Conservation (phyloP, 176 grass and related monocot species). For the Panicum miliaceum region DNA sequence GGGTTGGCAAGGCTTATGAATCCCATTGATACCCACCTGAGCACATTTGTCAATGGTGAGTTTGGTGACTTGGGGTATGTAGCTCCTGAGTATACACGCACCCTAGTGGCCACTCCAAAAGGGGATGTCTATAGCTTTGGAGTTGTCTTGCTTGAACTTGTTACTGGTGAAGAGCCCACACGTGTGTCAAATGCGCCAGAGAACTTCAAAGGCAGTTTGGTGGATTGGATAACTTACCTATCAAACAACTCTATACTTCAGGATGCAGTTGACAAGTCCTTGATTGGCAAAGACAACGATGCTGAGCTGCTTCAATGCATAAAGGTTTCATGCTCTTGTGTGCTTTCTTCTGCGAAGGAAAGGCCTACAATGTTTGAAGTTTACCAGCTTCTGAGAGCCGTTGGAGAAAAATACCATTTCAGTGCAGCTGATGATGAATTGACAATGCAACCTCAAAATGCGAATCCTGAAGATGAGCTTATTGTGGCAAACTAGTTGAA, state of each 20-base stretch:
- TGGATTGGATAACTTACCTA: slow-evolving; percentile 94
- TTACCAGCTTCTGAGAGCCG: slow-evolving; percentile 82
- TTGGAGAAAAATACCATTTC: slow-evolving; percentile 88
- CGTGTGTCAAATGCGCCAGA: slow-evolving; percentile 77
- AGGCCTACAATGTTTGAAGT: slow-evolving; percentile 93
- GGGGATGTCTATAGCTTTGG: slow-evolving; percentile 90
- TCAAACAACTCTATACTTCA: slow-evolving; percentile 88
- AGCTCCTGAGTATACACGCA: slow-evolving; percentile 80
- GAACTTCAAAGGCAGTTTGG: slow-evolving; percentile 89
- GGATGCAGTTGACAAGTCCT: slow-evolving; percentile 76
- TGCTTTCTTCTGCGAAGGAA: slow-evolving; percentile 73
- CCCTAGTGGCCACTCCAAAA: slow-evolving; percentile 92
- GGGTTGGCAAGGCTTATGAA: slow-evolving; percentile 98
- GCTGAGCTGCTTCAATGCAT: slow-evolving; percentile 87
- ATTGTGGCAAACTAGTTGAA: slow-evolving; percentile 68
- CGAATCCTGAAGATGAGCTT: slow-evolving; percentile 60
- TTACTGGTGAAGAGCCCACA: slow-evolving; percentile 77
- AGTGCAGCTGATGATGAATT: slow-evolving; percentile 68
- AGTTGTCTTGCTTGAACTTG: slow-evolving; percentile 85
- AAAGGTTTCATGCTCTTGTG: slow-evolving; percentile 83
- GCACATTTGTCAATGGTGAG: slow-evolving; percentile 89
- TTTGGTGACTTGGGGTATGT: slow-evolving; percentile 95
- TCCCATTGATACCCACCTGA: slow-evolving; percentile 90
- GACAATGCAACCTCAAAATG: slow-evolving; percentile 48
- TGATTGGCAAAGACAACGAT: slow-evolving; percentile 84